Conservation (phyloP, 2,329 filamentous ascomycete species). For the Cylindrodendrum hubeiense region DNA sequence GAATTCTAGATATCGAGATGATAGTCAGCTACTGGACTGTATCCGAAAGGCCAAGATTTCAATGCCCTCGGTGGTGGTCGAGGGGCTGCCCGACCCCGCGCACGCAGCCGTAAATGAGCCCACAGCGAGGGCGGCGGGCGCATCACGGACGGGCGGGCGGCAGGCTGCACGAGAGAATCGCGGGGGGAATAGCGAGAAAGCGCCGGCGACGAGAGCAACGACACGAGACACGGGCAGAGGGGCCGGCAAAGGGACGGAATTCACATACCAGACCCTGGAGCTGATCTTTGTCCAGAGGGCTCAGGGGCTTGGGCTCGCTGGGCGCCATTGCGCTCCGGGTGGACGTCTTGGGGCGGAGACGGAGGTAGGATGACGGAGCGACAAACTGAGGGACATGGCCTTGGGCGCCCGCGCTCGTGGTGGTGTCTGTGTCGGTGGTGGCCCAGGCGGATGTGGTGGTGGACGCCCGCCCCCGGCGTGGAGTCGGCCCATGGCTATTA, state of each 20-base stretch:
- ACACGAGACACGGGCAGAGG: neutral
- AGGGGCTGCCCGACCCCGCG: conserved; percentile 33
- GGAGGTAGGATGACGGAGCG: conserved; percentile 71
- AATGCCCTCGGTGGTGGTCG: conserved; percentile 16
- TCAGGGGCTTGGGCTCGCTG: conserved; percentile 60
- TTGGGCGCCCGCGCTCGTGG: conserved; percentile 37
- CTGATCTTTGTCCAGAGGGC: conserved; percentile 80
- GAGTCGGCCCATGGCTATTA: conserved; percentile 8
- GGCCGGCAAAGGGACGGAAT: conserved; percentile 11
- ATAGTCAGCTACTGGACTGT: conserved; percentile 28
- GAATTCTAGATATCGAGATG: conserved; percentile 70
- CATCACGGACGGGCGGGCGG: conserved; percentile 33
- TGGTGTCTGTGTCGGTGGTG: conserved; percentile 30
- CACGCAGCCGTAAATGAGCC: conserved; percentile 25
- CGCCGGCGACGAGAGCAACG: neutral
- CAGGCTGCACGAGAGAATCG: neutral
- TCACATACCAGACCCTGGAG: conserved; percentile 79
- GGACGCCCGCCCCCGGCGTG: conserved; percentile 25
- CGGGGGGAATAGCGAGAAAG: conserved; percentile 7
- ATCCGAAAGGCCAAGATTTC: neutral
- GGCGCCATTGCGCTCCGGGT: conserved; percentile 51
- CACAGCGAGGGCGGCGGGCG: conserved; percentile 18
- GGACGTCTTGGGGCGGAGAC: conserved; percentile 54
- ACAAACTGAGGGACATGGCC: conserved; percentile 65
- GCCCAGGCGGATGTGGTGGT: conserved; percentile 36